Conservation (phyloP, 768 basidiomycete genomes). For the Kwoniella newhampshirensis region DNA sequence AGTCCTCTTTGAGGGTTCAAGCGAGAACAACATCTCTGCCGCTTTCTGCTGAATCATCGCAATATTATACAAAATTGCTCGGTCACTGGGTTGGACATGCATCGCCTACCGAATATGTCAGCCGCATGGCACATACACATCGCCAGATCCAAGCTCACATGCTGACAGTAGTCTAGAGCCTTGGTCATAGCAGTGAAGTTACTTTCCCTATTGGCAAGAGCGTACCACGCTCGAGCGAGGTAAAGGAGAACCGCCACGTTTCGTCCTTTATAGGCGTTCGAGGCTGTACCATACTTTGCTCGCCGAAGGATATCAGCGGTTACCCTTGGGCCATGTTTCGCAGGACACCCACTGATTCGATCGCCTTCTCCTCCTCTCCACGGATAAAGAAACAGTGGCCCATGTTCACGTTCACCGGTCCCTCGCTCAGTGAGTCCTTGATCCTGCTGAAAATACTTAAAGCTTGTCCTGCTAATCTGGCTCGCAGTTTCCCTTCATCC, state of each 20-base stretch:
- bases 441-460: slow-evolving; percentile 86
- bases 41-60: slow-evolving; percentile 98
- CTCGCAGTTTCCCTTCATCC: slow-evolving; percentile 67
- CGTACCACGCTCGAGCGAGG: slow-evolving; percentile 88
- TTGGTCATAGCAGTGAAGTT: slow-evolving; percentile 76
- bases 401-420: slow-evolving; percentile 91
- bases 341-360: slow-evolving; percentile 72
- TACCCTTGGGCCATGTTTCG: too few relatives aligned
- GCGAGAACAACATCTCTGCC: slow-evolving; percentile 78
- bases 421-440: slow-evolving; percentile 75
- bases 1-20: slow-evolving; percentile 72
- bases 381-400: slow-evolving; percentile 90
- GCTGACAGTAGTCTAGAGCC: slow-evolving; percentile 80
- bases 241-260: slow-evolving; percentile 77
- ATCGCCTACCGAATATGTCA: too few relatives aligned
- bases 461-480: slow-evolving; percentile 73
- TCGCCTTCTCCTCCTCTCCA: slow-evolving; percentile 92
- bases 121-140: not conserved
- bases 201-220: slow-evolving; percentile 87
- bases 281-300: slow-evolving; percentile 92
- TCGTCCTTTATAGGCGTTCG: slow-evolving; percentile 70
- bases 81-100: slow-evolving; percentile 80
- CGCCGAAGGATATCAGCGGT: slow-evolving; percentile 3
- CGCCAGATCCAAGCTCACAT: slow-evolving; percentile 57
- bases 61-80: slow-evolving; percentile 88